Evolutionary conservation across 164 flowering plant species (phyloP), one percentile per base, ranked within the genome.

Genomic region (Nymphaea thermarum): DNA sequence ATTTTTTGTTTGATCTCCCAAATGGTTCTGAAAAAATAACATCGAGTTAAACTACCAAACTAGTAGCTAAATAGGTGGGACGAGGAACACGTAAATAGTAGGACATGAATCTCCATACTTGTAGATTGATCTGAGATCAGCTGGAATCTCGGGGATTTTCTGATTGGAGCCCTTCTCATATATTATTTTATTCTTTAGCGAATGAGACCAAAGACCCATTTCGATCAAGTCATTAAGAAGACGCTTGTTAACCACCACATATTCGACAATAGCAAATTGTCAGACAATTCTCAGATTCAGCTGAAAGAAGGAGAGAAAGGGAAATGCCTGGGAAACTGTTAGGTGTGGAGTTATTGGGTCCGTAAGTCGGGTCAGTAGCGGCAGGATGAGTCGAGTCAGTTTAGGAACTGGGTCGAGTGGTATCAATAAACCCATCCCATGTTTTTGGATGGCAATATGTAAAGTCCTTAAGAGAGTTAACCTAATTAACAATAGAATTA

Each of bases 1-100:
- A 90, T 85, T 79, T 75, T 85, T 76, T 94, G 99, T 80, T 90
- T 94, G 64, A 94, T 94, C 83, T 93, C 98, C 98, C 98, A 93
- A 63, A 93, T 97, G 71, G 96, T 93, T 81, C 96, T 88, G 53
- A 3, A 12, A 12, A 12, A 12, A 2, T 6, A 6, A 47, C 2
- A 6, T 6, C 11, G 1, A 47, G 6, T 47, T 47, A 6, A 47
- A 47, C n/a, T n/a, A n/a, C n/a, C n/a, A n/a, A n/a, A n/a, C 53
- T 47, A 47, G 3, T 47, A 12, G 11, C 11, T 47, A 12, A 47
- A 47, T 47, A 47, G n/a, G n/a, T n/a, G n/a, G n/a, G n/a, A n/a
- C n/a, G n/a, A n/a, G n/a, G n/a, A n/a, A n/a, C n/a, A n/a, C n/a
- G n/a, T n/a, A 47, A 47, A 47, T 47, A 47, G 53, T 6, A 6